phyloP scores from a whole-genome alignment of 176 grass and related monocot genomes.

The Aechmea fasciata region DNA sequence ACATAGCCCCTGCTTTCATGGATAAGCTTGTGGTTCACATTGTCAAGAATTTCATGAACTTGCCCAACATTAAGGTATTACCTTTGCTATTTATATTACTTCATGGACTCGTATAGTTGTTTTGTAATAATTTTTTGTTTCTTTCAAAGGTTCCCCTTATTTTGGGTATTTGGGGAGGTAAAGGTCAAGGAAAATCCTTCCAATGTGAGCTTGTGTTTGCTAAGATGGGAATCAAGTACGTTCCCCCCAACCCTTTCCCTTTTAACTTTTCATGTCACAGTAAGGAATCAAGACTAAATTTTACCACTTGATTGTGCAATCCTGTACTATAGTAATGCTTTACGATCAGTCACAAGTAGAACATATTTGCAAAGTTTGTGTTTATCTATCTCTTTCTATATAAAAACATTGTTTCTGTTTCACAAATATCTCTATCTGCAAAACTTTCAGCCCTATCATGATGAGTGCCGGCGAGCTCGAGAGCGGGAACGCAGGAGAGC shows the following conservation, averaged over 20 bases:
- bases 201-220: conserved; percentile 89
- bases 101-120: neutral
- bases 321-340: too few species aligned
- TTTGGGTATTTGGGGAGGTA: conserved; percentile 98
- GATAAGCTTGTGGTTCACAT: conserved; percentile 96
- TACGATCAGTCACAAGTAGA: neutral
- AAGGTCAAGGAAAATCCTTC: conserved; percentile 99
- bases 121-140: neutral
- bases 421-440: neutral
- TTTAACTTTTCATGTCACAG: neutral
- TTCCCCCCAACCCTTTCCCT: neutral
- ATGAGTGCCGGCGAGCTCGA: conserved; percentile 98
- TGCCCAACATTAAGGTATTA: conserved; percentile 84
- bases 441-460: conserved; percentile 64
- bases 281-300: too few species aligned
- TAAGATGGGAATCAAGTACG: conserved; percentile 94
- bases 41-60: conserved; percentile 89
- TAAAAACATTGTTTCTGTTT: neutral
- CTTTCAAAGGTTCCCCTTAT: conserved; percentile 64
- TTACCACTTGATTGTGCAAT: too few species aligned
- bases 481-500: conserved; percentile 94
- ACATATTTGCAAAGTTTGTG: neutral
- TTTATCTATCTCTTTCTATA: neutral
- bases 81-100: neutral
- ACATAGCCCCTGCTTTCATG: conserved; percentile 89